Evolutionary conservation across 2,329 filamentous ascomycete genomes (phyloP).

Genomic region (Onygena corvina): DNA sequence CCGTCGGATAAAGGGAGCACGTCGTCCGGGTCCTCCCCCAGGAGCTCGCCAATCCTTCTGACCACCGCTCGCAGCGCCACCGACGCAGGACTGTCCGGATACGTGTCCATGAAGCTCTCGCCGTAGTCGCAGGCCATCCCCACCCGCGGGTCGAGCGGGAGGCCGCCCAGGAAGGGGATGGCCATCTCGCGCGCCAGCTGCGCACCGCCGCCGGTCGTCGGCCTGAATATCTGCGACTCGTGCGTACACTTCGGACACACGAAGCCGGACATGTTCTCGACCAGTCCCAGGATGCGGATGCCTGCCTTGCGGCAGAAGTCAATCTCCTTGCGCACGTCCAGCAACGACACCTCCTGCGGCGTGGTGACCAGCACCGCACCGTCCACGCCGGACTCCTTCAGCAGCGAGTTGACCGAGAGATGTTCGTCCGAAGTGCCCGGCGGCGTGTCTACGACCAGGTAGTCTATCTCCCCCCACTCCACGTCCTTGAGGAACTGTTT

Average conservation of each 20-base stretch:
- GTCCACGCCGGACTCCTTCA: constrained; percentile 84
- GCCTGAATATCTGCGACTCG: constrained; percentile 69
- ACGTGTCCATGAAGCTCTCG: constrained; percentile 91
- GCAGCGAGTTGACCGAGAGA: constrained; percentile 78
- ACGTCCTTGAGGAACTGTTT: constrained; percentile 98
- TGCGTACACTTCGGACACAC: constrained; percentile 87
- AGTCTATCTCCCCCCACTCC: constrained; percentile 92
- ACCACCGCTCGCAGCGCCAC: constrained; percentile 71
- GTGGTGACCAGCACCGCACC: constrained; percentile 90
- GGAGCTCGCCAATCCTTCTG: constrained; percentile 52
- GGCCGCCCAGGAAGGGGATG: constrained; percentile 77
- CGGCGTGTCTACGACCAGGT: constrained; percentile 85
- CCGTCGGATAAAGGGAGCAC: constrained; percentile 10
- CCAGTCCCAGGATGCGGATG: constrained; percentile 74
- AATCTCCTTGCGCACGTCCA: constrained; percentile 94
- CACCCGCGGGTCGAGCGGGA: constrained; percentile 85
- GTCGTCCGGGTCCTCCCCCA: constrained; percentile 50
- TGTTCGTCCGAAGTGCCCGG: constrained; percentile 94
- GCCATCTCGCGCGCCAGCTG: constrained; percentile 72
- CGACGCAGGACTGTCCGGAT: constrained; percentile 85
- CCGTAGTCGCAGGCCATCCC: constrained; percentile 95
- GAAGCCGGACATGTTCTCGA: constrained; percentile 97
- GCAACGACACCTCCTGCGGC: constrained; percentile 80
- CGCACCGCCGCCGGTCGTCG: constrained; percentile 77
- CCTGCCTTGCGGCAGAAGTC: constrained; percentile 94